These are phyloP conservation scores for Anacardium occidentale DNA, from an alignment of 345 rosid species.

Conservation along the genomic window DNA sequence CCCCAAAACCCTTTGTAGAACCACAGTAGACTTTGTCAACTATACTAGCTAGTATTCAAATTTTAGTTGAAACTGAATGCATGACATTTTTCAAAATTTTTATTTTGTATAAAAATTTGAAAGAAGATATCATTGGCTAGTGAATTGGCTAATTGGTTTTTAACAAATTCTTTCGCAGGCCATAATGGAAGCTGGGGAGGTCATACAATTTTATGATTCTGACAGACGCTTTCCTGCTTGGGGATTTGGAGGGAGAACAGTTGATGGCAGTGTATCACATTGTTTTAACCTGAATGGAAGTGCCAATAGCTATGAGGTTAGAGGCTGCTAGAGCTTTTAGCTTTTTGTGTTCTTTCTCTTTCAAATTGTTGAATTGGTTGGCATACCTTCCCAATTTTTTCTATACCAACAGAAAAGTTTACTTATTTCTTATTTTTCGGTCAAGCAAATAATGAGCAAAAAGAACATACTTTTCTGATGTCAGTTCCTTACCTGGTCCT, in stretches of 20 bases:
- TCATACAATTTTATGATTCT: conserved; percentile 80
- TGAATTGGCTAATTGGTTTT: neutral
- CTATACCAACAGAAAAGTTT: no score
- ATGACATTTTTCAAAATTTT: neutral
- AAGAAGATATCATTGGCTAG: neutral
- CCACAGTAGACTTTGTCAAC: neutral
- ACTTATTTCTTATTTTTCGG: neutral
- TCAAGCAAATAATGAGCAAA: neutral
- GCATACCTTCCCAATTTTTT: neutral
- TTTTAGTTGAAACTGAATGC: neutral
- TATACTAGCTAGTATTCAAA: neutral
- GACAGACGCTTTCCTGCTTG: conserved; percentile 77
- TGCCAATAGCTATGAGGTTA: conserved; percentile 57
- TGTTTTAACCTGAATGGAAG: conserved; percentile 77
- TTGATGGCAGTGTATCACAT: conserved; percentile 59
- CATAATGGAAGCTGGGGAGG: conserved; percentile 82
- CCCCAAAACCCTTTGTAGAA: neutral
- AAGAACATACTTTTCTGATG: no score
- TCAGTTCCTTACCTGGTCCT: neutral
- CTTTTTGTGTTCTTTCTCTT: neutral
- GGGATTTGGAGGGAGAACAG: conserved; percentile 86
- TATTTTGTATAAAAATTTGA: neutral
- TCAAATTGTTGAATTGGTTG: conserved; percentile 3
- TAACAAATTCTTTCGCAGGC: conserved; percentile 44
- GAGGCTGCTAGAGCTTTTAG: neutral